These are phyloP conservation scores for Tylopilus sp. DNA, from an alignment of 1,284 basidiomycete genomes.

Conservation along the genomic window DNA sequence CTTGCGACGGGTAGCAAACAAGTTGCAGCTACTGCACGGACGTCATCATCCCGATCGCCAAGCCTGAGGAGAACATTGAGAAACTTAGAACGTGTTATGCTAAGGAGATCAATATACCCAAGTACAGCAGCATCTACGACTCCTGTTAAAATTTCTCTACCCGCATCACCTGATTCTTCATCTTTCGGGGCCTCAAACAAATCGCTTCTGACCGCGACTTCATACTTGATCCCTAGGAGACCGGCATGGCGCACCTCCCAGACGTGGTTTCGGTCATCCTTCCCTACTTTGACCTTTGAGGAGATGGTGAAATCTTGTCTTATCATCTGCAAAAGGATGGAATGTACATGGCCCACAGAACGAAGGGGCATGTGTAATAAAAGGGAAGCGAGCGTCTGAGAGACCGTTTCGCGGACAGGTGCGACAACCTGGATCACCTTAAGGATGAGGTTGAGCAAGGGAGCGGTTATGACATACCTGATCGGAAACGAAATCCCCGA, in stretches of 20 bases:
- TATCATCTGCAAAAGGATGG: conserved; percentile 90
- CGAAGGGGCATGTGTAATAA: conserved; percentile 82
- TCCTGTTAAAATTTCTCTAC: conserved; percentile 61
- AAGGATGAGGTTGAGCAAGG: not conserved
- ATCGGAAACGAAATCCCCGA: conserved; percentile 97
- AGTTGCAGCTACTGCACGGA: conserved; percentile 92
- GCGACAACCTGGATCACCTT: conserved; percentile 72
- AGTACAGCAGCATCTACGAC: conserved; percentile 87
- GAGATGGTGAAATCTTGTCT: conserved; percentile 71
- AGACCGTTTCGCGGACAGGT: conserved; percentile 94
- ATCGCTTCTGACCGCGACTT: conserved; percentile 90
- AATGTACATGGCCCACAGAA: conserved; percentile 79
- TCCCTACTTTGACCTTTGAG: conserved; percentile 40
- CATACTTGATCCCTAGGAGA: conserved; percentile 94
- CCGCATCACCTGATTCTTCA: conserved; percentile 37
- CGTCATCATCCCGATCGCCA: conserved; percentile 92
- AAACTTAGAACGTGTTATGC: conserved; percentile 1
- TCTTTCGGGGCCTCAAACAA: conserved; percentile 57
- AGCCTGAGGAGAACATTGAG: conserved; percentile 52
- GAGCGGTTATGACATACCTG: conserved; percentile 48
- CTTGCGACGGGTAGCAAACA: conserved; percentile 86
- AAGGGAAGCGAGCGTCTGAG: conserved; percentile 90
- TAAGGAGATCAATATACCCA: conserved; percentile 55
- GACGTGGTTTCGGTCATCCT: conserved; percentile 64
- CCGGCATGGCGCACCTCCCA: conserved; percentile 99